Percentiles rank a stretch among this genome's conserved stretches.
phyloP scores from a whole-genome alignment of 345 rosid genomes.

The Pugionium dolabratum region DNA sequence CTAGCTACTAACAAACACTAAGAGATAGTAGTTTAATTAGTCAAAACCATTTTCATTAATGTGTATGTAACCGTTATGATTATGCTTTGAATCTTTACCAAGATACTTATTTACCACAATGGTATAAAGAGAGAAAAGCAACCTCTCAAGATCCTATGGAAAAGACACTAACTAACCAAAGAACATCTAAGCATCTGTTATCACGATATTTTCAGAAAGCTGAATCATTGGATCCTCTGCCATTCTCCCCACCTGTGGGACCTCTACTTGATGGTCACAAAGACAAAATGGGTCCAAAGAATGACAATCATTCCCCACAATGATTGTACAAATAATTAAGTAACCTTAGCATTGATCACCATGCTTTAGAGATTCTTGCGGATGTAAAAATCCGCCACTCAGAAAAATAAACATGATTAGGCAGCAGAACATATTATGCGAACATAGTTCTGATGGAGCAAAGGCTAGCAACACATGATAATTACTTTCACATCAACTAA shows the following conservation, averaged over 20 bases:
- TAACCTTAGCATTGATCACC: conserved; percentile 40
- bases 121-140: conserved; percentile 22
- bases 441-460: conserved; percentile 45
- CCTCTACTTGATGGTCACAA: conserved; percentile 15
- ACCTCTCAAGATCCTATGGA: conserved; percentile 34
- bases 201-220: conserved; percentile 34
- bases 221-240: conserved; percentile 39
- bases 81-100: conserved; percentile 18
- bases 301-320: conserved; percentile 33
- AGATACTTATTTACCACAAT: neutral
- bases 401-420: conserved; percentile 25
- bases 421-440: conserved; percentile 13
- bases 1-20: conserved; percentile 15
- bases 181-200: conserved; percentile 33
- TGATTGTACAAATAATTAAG: conserved; percentile 31
- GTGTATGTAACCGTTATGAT: conserved; percentile 12
- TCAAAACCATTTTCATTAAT: conserved; percentile 29
- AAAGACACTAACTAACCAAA: conserved; percentile 40
- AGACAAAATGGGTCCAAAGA: conserved; percentile 29
- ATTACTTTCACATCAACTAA: conserved; percentile 47
- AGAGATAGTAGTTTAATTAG: conserved; percentile 21
- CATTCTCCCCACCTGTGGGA: conserved; percentile 1
- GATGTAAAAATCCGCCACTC: conserved; percentile 40
- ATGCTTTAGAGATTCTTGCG: conserved; percentile 36
- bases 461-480: conserved; percentile 48